These are phyloP conservation scores for Copromyces sp. DNA, from an alignment of 495 filamentous ascomycete species.

Conservation along the genomic window DNA sequence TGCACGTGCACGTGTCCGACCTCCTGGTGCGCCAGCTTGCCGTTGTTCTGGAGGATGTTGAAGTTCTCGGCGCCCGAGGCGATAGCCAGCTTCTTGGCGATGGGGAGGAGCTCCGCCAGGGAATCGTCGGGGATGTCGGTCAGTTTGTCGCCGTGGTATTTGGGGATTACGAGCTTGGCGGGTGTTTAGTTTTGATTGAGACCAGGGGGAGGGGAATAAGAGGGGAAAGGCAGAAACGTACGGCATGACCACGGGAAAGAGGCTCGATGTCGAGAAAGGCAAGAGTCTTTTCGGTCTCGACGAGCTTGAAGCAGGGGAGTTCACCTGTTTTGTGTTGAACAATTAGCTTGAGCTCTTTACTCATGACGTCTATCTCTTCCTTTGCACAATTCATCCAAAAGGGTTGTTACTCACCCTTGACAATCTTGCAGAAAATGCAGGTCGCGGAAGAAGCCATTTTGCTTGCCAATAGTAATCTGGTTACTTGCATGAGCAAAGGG, in stretches of 20 bases:
- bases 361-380: neutral
- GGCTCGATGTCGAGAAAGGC: conserved; percentile 97
- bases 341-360: conserved; percentile 8
- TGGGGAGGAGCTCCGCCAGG: conserved; percentile 73
- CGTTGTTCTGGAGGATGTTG: conserved; percentile 97
- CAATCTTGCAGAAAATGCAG: conserved; percentile 97
- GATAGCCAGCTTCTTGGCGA: conserved; percentile 76
- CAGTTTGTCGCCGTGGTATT: conserved; percentile 87
- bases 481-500: neutral
- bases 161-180: conserved; percentile 84
- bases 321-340: conserved; percentile 49
- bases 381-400: neutral
- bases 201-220: neutral
- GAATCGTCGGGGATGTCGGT: conserved; percentile 88
- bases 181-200: neutral
- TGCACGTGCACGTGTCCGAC: conserved; percentile 67
- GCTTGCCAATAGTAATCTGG: conserved; percentile 13
- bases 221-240: conserved; percentile 19
- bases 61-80: conserved; percentile 69
- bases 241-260: conserved; percentile 72
- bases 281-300: conserved; percentile 83
- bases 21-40: conserved; percentile 80
- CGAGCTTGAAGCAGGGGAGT: conserved; percentile 91
- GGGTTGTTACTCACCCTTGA: conserved; percentile 58
- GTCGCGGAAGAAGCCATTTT: conserved; percentile 49